Evolutionary conservation across 108 stramenopile species (phyloP).

Genomic region (Skeletonema costatum): DNA sequence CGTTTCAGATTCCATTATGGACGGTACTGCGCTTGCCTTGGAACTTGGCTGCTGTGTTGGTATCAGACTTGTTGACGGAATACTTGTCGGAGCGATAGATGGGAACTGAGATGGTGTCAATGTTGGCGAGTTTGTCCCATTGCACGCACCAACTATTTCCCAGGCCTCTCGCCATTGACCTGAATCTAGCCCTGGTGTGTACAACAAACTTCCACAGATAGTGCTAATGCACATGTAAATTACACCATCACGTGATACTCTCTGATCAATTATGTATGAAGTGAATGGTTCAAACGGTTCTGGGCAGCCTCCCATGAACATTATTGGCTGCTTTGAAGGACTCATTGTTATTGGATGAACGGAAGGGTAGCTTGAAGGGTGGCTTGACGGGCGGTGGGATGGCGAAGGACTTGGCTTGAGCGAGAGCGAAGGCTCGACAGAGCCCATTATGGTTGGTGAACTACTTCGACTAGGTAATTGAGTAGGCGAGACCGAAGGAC

Average conservation of each 20-base stretch:
- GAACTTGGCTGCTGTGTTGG: not conserved
- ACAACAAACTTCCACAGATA: not conserved
- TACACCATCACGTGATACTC: not conserved
- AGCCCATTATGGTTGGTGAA: not conserved
- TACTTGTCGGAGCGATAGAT: not conserved
- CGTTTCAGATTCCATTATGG: not conserved
- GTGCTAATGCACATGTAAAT: not conserved
- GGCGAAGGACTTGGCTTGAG: not conserved
- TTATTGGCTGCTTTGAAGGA: not conserved
- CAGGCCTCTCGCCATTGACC: not conserved
- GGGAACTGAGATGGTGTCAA: not conserved
- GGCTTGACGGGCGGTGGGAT: not conserved
- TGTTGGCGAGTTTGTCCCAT: not conserved
- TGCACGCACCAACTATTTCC: not conserved
- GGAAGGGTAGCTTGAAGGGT: not conserved
- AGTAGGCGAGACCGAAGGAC: not conserved
- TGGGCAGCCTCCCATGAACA: not conserved
- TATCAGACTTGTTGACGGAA: not conserved
- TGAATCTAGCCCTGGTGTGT: not conserved
- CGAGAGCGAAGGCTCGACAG: not conserved
- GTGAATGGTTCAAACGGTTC: not conserved
- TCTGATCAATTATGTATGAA: not conserved
- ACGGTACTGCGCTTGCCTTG: not conserved
- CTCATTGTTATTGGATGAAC: not conserved
- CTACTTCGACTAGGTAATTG: not conserved